Conservation (phyloP, 176 grass and related monocot genomes). For the Oryza glaberrima region DNA sequence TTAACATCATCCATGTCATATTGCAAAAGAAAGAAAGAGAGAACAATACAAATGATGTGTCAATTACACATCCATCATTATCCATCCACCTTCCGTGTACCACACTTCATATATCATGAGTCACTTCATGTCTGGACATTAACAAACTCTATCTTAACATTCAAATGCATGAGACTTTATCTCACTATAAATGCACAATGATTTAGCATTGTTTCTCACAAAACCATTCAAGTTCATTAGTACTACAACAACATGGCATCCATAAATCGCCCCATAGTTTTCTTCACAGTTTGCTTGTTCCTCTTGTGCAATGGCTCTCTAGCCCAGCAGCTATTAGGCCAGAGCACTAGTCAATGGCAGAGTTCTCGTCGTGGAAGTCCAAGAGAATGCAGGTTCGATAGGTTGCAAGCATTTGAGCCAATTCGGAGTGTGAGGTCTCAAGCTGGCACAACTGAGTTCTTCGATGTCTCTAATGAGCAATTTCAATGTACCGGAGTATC, state of each 20-base stretch:
- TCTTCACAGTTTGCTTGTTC: conserved; percentile 20
- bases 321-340: conserved; percentile 26
- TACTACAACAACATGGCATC: conserved; percentile 1
- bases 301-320: conserved; percentile 25
- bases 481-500: conserved; percentile 33
- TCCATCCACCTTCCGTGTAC: conserved; percentile 6
- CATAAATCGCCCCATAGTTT: not conserved
- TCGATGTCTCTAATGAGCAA: not conserved
- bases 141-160: conserved; percentile 12
- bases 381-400: conserved; percentile 37
- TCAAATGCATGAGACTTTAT: not conserved
- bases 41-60: not conserved
- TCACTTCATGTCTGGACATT: conserved; percentile 14
- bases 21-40: not conserved
- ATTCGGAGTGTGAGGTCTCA: conserved; percentile 26
- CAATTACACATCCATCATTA: not conserved
- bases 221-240: not conserved
- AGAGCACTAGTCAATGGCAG: conserved; percentile 15
- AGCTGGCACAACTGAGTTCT: conserved; percentile 37
- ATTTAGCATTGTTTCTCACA: not conserved
- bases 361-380: conserved; percentile 13
- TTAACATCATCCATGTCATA: not conserved
- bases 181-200: not conserved
- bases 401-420: conserved; percentile 34
- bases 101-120: not conserved